Evolutionary conservation across 225 moss, liverwort and hornwort species (phyloP), one percentile per base, ranked within the genome.

Genomic region (Pseudoscleropodium purum): DNA sequence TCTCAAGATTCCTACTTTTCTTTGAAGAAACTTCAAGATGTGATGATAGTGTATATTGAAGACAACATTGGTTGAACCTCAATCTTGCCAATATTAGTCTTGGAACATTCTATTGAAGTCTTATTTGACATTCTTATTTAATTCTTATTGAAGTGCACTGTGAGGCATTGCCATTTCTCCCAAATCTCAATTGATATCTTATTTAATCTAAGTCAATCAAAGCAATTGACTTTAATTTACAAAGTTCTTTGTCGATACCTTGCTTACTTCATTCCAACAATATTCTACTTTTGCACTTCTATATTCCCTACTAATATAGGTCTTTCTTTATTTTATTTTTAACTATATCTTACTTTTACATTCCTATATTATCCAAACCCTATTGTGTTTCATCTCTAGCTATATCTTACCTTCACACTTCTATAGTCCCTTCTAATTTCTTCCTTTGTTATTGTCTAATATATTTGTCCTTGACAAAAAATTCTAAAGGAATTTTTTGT

Each of bases 361-460:
- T 7, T 70, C 39, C 15, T 41, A 0, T 52, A 52, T 52, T 52
- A 11, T 14, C 15, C 25, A 72, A 41, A 8, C 2, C 5, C 0
- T 26, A 1, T 8, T 39, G 14, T 39, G 3, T 72, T 72, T 72
- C 9, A 26, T 9, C 24, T 69, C 6, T 70, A 70, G 13, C 7
- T 70, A 24, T 39, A 70, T 24, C 13, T 69, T 39, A n/a, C 24
- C 24, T 70, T 39, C 7, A 24, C 14, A 37, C 13, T n/a, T 23
- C 7, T 2, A 21, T 34, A n/a, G 23, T 69, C 23, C 39, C 0
- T 70, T 0, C 4, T 0, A 1, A 7, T 39, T 24, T 2, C 8
- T 51, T 51, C 12, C 13, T 51, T 51, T 51, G 51, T 4, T 51
- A 13, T 51, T 51, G 51, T 51, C 51, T 51, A 51, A 51, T 51